Evolutionary conservation across 306 rosid genomes (phyloP).

Genomic region (Acmispon strigosus): DNA sequence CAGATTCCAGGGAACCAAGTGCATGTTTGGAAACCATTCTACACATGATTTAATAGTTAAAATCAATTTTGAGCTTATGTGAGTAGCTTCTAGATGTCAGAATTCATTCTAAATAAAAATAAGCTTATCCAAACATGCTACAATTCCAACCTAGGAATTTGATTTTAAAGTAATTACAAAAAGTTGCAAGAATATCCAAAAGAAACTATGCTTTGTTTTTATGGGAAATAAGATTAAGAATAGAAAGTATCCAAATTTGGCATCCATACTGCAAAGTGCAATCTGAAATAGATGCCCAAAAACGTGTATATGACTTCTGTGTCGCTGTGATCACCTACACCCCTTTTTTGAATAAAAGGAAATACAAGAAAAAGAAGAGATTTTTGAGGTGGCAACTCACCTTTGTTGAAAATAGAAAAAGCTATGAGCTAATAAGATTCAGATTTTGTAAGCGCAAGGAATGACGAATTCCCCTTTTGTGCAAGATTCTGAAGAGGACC

Average conservation of each 20-base stretch:
- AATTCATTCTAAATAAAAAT: too few relatives aligned
- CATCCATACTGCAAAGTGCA: background rate
- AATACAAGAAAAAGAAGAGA: background rate
- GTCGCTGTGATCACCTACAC: background rate
- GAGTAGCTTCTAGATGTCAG: too few relatives aligned
- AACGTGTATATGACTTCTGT: background rate
- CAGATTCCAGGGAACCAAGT: background rate
- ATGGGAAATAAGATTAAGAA: background rate
- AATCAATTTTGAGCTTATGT: too few relatives aligned
- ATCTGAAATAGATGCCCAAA: background rate
- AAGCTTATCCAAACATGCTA: too few relatives aligned
- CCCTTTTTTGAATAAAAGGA: background rate
- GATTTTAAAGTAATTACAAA: background rate
- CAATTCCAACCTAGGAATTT: background rate
- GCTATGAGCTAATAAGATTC: constrained; percentile 5
- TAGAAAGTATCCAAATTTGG: background rate
- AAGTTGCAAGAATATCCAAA: background rate
- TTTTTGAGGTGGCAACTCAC: constrained; percentile 16
- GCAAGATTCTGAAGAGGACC: background rate
- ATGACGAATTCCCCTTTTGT: background rate
- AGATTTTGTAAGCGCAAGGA: background rate
- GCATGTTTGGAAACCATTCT: too few relatives aligned
- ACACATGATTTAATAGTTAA: too few relatives aligned
- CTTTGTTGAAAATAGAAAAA: constrained; percentile 12
- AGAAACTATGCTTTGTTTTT: background rate